Conservation (phyloP, 208 protist genomes). For the Borovskyia barvae region DNA sequence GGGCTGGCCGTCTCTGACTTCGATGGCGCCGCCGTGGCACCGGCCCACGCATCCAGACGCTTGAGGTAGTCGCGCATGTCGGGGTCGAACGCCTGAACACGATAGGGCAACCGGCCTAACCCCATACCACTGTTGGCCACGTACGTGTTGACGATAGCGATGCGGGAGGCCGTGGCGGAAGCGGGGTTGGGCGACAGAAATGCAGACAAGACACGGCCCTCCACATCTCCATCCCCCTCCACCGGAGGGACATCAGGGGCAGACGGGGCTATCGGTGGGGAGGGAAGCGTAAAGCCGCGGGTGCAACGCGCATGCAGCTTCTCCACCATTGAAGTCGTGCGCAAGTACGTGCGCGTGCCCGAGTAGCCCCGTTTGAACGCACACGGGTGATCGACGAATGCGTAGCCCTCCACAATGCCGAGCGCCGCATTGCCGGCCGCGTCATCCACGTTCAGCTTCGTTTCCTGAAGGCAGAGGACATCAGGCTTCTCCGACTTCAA, state of each 20-base stretch:
- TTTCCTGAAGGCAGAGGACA: conserved; percentile 92
- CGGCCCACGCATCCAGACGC: conserved; percentile 29
- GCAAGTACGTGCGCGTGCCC: conserved; percentile 82
- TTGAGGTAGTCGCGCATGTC: conserved; percentile 60
- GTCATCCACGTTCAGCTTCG: conserved; percentile 84
- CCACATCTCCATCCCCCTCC: conserved; percentile 49
- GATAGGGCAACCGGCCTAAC: conserved; percentile 86
- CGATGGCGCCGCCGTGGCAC: background rate
- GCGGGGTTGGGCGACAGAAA: conserved; percentile 36
- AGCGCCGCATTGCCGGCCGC: conserved; percentile 41
- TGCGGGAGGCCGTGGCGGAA: background rate
- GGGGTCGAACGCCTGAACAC: conserved; percentile 77
- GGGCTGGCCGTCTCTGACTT: background rate
- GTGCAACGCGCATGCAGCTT: conserved; percentile 21
- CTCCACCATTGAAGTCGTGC: conserved; percentile 17
- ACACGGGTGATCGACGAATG: conserved; percentile 70
- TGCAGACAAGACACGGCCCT: conserved; percentile 89
- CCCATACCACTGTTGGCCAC: conserved; percentile 92
- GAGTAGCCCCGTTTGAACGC: conserved; percentile 86
- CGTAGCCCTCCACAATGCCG: conserved; percentile 74
- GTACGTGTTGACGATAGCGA: conserved; percentile 91
- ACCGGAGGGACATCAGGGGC: background rate
- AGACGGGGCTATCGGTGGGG: background rate
- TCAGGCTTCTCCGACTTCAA: conserved; percentile 70
- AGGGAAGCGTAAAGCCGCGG: conserved; percentile 31